These are phyloP conservation scores for Pyrenula massariospora DNA, from an alignment of 495 filamentous ascomycete species.

Conservation along the genomic window DNA sequence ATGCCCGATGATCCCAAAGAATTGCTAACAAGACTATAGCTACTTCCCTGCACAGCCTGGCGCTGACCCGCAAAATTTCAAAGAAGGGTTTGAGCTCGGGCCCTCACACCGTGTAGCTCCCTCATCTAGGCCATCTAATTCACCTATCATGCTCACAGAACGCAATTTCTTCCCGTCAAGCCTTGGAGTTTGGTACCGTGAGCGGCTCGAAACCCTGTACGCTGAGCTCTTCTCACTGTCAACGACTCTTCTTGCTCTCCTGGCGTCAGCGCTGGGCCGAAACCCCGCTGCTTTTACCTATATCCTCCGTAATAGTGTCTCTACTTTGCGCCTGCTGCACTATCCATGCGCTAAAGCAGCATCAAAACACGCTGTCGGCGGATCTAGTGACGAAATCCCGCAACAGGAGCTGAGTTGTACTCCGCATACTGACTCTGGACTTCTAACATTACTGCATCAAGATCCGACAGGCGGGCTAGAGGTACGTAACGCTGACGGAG, in stretches of 20 bases:
- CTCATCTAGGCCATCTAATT: neutral
- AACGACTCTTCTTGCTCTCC: conserved; percentile 23
- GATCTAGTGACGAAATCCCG: conserved; percentile 7
- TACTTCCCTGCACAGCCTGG: conserved; percentile 29
- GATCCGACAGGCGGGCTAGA: conserved; percentile 29
- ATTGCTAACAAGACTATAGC: conserved; percentile 7
- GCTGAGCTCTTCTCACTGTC: conserved; percentile 28
- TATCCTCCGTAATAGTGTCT: conserved; percentile 25
- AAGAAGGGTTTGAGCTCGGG: conserved; percentile 37
- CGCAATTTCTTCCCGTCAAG: conserved; percentile 27
- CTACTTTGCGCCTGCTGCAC: conserved; percentile 29
- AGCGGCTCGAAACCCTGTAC: conserved; percentile 23
- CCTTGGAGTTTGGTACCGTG: conserved; percentile 7
- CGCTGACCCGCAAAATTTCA: conserved; percentile 23
- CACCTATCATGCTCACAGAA: conserved; percentile 27
- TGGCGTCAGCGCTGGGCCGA: conserved; percentile 27
- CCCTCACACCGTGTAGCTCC: conserved; percentile 7
- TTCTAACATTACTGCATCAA: conserved; percentile 31
- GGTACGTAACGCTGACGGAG: conserved; percentile 23
- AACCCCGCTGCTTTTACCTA: conserved; percentile 21
- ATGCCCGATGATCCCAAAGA: neutral
- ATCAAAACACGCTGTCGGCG: neutral
- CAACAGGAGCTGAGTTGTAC: conserved; percentile 29
- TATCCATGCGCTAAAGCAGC: conserved; percentile 15
- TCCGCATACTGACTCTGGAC: conserved; percentile 31